These are phyloP conservation scores for Babesia ovata DNA, from an alignment of 169 alveolate genomes.

Conservation along the genomic window DNA sequence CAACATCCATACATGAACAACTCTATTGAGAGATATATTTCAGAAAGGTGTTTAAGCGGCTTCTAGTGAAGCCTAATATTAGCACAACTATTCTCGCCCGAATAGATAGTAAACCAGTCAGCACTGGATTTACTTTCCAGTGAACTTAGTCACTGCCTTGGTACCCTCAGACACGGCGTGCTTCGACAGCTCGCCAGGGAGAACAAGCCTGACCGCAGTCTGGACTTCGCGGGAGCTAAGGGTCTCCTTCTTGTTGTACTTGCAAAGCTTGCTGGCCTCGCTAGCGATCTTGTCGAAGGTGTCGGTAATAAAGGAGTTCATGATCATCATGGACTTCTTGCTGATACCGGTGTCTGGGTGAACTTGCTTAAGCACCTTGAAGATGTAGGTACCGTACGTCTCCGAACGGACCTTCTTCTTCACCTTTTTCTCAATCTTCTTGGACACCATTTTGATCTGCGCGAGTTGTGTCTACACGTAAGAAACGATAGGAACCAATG, in stretches of 20 bases:
- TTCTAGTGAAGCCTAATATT: slow-evolving; percentile 76
- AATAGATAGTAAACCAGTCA: slow-evolving; percentile 28
- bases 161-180: slow-evolving; percentile 99
- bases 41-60: slow-evolving; percentile 38
- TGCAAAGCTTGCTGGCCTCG: slow-evolving; percentile 94
- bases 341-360: slow-evolving; percentile 97
- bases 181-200: slow-evolving; percentile 99
- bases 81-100: slow-evolving; percentile 52
- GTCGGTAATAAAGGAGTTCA: slow-evolving; percentile 95
- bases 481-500: background rate
- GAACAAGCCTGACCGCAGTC: slow-evolving; percentile 98
- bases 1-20: background rate
- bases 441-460: slow-evolving; percentile 73
- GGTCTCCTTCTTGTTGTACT: slow-evolving; percentile 94
- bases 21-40: background rate
- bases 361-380: slow-evolving; percentile 94
- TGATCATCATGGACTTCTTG: slow-evolving; percentile 94
- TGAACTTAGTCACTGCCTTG: slow-evolving; percentile 98
- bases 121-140: slow-evolving; percentile 77
- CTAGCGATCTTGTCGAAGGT: slow-evolving; percentile 94
- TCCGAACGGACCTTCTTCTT: slow-evolving; percentile 74
- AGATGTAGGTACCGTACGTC: slow-evolving; percentile 82
- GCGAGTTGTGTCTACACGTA: background rate
- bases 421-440: slow-evolving; percentile 58
- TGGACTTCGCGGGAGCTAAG: slow-evolving; percentile 97